Conservation (phyloP, 495 filamentous ascomycete genomes). For the Aeminium ludgeri region DNA sequence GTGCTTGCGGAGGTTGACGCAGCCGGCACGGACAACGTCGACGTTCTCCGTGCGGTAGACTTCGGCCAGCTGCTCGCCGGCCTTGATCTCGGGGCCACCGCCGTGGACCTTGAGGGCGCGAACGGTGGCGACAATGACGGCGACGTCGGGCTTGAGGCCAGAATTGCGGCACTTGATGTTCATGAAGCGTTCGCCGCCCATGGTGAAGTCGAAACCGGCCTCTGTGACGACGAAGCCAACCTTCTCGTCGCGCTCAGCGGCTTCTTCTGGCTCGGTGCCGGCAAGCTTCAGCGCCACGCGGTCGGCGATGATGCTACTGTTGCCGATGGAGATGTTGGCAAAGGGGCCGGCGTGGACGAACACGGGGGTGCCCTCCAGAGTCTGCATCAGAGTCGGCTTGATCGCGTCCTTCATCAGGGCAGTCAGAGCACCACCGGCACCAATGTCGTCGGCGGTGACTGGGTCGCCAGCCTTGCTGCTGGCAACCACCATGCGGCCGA, state of each 20-base stretch:
- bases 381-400: slow-evolving; percentile 98
- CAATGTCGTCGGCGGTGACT: slow-evolving; percentile 90
- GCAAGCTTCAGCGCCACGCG: slow-evolving; percentile 90
- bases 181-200: slow-evolving; percentile 99
- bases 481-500: slow-evolving; percentile 93
- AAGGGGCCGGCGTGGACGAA: slow-evolving; percentile 96
- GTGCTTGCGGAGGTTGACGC: slow-evolving; percentile 87
- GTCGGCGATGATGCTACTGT: slow-evolving; percentile 85
- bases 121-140: slow-evolving; percentile 89
- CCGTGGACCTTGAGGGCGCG: slow-evolving; percentile 94
- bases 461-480: slow-evolving; percentile 72
- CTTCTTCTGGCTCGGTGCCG: slow-evolving; percentile 88
- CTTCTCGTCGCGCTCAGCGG: slow-evolving; percentile 51
- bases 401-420: slow-evolving; percentile 96
- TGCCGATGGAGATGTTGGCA: slow-evolving; percentile 94
- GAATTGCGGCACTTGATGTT: slow-evolving; percentile 98
- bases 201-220: slow-evolving; percentile 97
- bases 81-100: slow-evolving; percentile 78
- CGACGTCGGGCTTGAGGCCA: slow-evolving; percentile 77
- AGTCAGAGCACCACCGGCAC: slow-evolving; percentile 77
- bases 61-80: slow-evolving; percentile 63
- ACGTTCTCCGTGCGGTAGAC: slow-evolving; percentile 88
- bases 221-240: slow-evolving; percentile 93
- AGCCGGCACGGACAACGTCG: slow-evolving; percentile 73
- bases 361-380: slow-evolving; percentile 87